Conservation (phyloP, 2,329 filamentous ascomycete species). For the Phyllosticta citrichinensis region DNA sequence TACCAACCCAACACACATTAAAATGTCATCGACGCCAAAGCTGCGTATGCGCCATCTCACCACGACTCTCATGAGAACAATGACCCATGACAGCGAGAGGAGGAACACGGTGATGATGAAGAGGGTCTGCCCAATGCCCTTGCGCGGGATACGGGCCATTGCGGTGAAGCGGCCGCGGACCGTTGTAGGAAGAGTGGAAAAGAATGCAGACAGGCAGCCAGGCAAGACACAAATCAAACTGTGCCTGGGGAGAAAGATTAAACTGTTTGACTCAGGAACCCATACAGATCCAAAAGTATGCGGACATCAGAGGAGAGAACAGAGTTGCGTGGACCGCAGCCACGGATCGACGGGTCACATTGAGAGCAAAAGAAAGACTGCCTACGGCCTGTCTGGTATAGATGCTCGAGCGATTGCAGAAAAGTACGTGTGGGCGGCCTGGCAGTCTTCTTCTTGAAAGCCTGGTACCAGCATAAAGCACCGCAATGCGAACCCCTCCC, state of each 20-base stretch:
- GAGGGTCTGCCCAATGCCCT: not conserved
- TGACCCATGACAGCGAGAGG: not conserved
- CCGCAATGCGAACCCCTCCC: too few species aligned
- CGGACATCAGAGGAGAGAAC: not conserved
- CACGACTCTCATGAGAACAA: not conserved
- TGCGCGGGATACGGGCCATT: not conserved
- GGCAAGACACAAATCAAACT: not conserved
- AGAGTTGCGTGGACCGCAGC: not conserved
- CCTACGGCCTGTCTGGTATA: not conserved
- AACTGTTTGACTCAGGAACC: not conserved
- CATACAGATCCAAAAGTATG: not conserved
- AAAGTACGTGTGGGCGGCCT: not conserved
- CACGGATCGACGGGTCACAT: not conserved
- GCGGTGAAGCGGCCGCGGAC: not conserved
- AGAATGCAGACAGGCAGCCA: not conserved
- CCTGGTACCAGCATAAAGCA: too few species aligned
- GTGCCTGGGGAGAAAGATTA: not conserved
- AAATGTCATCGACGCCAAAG: not conserved
- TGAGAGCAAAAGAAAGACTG: not conserved
- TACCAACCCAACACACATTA: conserved; percentile 4
- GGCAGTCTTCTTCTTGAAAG: too few species aligned
- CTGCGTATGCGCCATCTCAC: not conserved
- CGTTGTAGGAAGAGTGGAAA: not conserved
- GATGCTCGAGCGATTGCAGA: not conserved
- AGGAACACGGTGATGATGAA: not conserved